Conservation (phyloP, 1,284 basidiomycete genomes). For the Boletus subluridellus region DNA sequence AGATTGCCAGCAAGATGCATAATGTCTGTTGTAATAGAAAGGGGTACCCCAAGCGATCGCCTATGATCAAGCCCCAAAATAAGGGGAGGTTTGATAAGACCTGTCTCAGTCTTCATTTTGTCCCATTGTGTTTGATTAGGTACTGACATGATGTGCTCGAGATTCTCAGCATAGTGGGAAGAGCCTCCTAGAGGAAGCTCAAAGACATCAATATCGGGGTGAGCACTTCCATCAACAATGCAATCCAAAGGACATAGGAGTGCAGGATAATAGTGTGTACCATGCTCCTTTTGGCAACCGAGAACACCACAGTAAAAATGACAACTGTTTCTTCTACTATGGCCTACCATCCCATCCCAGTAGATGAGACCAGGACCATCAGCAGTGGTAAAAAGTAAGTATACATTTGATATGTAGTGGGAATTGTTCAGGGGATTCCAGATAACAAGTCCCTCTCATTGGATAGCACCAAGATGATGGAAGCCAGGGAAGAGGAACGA, state of each 20-base stretch:
- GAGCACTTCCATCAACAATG: too few species aligned
- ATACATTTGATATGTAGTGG: too few species aligned
- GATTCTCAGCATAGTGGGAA: not conserved
- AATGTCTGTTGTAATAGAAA: not conserved
- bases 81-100: constrained; percentile 16
- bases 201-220: not conserved
- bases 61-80: constrained; percentile 1
- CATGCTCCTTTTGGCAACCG: not conserved
- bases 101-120: constrained; percentile 1
- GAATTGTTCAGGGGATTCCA: too few species aligned
- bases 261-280: not conserved
- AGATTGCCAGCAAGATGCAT: not conserved
- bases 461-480: too few species aligned
- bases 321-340: constrained; percentile 8
- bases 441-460: not conserved
- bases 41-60: constrained; percentile 14
- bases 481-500: too few species aligned
- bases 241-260: not conserved
- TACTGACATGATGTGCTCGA: fast-evolving
- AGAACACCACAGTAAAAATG: constrained; percentile 2
- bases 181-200: not conserved
- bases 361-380: not conserved
- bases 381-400: too few species aligned
- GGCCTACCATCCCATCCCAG: constrained; percentile 5
- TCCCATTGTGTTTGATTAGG: not conserved